phyloP scores from a whole-genome alignment of 2,329 filamentous ascomycete genomes.

The Aspergillus tanneri region DNA sequence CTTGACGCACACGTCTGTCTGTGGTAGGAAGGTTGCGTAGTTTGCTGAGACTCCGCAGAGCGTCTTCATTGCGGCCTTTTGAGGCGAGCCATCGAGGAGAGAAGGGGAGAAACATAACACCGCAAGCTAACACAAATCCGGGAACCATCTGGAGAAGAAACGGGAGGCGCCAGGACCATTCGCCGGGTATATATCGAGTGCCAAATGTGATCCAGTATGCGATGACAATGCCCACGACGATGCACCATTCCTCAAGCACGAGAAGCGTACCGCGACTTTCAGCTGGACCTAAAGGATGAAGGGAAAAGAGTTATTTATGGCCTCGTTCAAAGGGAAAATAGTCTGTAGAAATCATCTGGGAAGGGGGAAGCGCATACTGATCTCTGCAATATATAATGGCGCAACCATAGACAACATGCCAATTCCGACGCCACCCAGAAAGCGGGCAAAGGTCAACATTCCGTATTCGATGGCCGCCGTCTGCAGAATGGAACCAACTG shows the following conservation, averaged over 20 bases:
- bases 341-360: background rate
- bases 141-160: slow-evolving; percentile 50
- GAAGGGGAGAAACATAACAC: slow-evolving; percentile 51
- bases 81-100: slow-evolving; percentile 57
- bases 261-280: slow-evolving; percentile 50
- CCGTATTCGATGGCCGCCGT: slow-evolving; percentile 51
- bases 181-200: slow-evolving; percentile 44
- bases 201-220: slow-evolving; percentile 47
- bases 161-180: slow-evolving; percentile 51
- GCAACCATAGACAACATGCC: slow-evolving; percentile 53
- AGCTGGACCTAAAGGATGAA: slow-evolving; percentile 38
- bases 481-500: slow-evolving; percentile 52
- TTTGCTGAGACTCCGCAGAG: slow-evolving; percentile 48
- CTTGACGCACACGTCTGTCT: slow-evolving; percentile 53
- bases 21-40: slow-evolving; percentile 51
- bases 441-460: slow-evolving; percentile 52
- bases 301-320: too few species aligned
- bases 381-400: slow-evolving; percentile 55
- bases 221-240: slow-evolving; percentile 44
- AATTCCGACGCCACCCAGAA: slow-evolving; percentile 54
- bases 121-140: slow-evolving; percentile 37
- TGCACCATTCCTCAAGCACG: slow-evolving; percentile 44
- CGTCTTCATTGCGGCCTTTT: slow-evolving; percentile 50
- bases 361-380: slow-evolving; percentile 30
- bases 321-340: background rate